Percentiles rank a stretch among this genome's conserved stretches.
Evolutionary conservation across 148 eudicot species (phyloP).

Genomic region (Chenopodium berlandieri): DNA sequence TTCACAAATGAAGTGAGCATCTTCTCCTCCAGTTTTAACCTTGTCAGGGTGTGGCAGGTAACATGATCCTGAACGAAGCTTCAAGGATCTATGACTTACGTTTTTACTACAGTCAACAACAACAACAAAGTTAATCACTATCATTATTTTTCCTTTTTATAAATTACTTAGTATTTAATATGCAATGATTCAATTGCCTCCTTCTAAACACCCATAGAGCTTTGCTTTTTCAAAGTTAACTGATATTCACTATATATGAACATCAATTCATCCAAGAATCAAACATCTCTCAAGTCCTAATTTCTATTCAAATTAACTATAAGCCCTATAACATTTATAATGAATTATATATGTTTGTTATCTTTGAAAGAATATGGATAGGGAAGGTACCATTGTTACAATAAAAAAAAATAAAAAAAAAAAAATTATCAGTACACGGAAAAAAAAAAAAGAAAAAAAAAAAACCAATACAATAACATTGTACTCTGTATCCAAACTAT

Average conservation of each 20-base stretch:
- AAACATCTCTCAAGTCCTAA: background rate
- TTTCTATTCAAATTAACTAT: background rate
- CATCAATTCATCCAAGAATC: background rate
- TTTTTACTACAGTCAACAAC: conserved; percentile 39
- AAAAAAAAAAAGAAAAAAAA: too few species aligned
- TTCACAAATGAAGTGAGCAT: conserved; percentile 87
- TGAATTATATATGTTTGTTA: background rate
- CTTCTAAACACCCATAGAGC: background rate
- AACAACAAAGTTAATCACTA: conserved; percentile 21
- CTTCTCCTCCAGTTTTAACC: conserved; percentile 86
- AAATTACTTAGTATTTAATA: too few species aligned
- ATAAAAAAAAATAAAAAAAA: background rate
- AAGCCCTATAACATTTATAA: too few species aligned
- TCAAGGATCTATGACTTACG: conserved; percentile 36
- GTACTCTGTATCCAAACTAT: background rate
- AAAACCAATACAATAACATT: background rate
- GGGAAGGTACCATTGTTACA: background rate
- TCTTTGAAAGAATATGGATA: background rate
- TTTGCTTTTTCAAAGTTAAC: background rate
- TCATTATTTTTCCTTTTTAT: background rate
- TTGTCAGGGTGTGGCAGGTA: conserved; percentile 94
- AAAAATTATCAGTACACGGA: background rate
- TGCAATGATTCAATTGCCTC: too few species aligned
- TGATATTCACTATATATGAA: background rate
- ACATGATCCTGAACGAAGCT: conserved; percentile 70